phyloP scores from a whole-genome alignment of 257 asterid species.

The Linaria vulgaris region DNA sequence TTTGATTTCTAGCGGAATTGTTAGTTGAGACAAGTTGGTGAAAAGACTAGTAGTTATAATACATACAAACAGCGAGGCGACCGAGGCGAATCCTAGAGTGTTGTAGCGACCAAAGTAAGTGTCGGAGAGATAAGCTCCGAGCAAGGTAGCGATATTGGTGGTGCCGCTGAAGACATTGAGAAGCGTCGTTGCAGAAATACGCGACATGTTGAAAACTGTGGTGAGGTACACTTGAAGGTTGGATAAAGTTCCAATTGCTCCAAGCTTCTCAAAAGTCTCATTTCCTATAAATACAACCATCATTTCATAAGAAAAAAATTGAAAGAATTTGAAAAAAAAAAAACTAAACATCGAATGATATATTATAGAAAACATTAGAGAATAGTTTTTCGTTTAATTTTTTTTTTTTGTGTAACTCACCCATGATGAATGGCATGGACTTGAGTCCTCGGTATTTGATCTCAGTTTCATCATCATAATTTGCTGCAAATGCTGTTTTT shows the following conservation, averaged over 20 bases:
- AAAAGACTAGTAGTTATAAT: not conserved
- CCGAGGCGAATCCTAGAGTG: conserved; percentile 54
- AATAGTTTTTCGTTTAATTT: no score
- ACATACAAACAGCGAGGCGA: conserved; percentile 52
- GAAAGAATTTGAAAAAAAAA: not conserved
- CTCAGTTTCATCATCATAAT: conserved; percentile 26
- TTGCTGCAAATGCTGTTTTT: conserved; percentile 16
- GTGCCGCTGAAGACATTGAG: conserved; percentile 69
- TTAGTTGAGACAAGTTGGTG: no score
- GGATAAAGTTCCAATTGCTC: conserved; percentile 68
- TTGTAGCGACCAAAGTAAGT: conserved; percentile 75
- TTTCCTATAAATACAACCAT: conserved; percentile 46
- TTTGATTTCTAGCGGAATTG: no score
- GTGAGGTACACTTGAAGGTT: conserved; percentile 68
- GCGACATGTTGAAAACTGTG: conserved; percentile 60
- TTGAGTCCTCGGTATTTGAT: conserved; percentile 39
- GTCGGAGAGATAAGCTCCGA: conserved; percentile 68
- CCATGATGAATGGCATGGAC: conserved; percentile 45
- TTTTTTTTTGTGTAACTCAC: not conserved
- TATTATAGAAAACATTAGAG: no score
- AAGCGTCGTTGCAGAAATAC: conserved; percentile 51
- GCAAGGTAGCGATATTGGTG: conserved; percentile 61
- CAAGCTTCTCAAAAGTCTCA: conserved; percentile 84
- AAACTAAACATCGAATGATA: not conserved
- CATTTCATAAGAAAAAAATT: no score